Base-by-base conservation (phyloP, 2,329 filamentous ascomycete species). In the Acrocalymma vagum region DNA sequence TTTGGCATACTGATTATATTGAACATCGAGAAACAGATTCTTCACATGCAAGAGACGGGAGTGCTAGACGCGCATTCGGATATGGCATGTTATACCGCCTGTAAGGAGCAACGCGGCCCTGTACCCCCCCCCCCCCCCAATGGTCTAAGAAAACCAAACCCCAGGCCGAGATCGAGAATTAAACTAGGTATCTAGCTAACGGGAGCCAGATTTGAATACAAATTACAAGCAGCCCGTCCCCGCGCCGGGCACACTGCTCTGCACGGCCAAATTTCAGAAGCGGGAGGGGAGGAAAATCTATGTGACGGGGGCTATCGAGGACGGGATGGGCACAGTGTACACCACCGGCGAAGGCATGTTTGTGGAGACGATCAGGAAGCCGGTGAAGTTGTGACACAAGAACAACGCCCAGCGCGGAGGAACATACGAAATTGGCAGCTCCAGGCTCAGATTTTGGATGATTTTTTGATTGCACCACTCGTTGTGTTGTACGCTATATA, bases 301-400 rank as follows among this genome's bases (percentile, higher is more conserved):
- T 51, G 60, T 78, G 6, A 69, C 71, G 31, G 78, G 70, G 2
- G 72, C 70, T 21, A 62, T 85, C 14, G 76, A 79, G 57, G 73
- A 80, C 44, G 75, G 73, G 2, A 53, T 73, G 3, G 77, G 78
- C 2, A 65, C 54, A 3, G 65, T 80, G 24, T 71, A 80, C 56
- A 77, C 82, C 5, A 72, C 57, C 14, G 79, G 70, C 1, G 80
- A 85, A 20, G 75, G 70, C n/a, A 54, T 85, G 52, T 86, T 80
- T 55, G 60, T 78, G 20, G 53, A 59, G 34, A n/a, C n/a, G n/a
- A n/a, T n/a, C n/a, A n/a, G n/a, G n/a, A n/a, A n/a, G n/a, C n/a
- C n/a, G n/a, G n/a, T n/a, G n/a, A n/a, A n/a, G n/a, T n/a, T n/a
- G n/a, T n/a, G n/a, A n/a, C n/a, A n/a, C n/a, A n/a, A n/a, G n/a